Conservation (phyloP, 148 eudicot species). For the Cornus kousa region DNA sequence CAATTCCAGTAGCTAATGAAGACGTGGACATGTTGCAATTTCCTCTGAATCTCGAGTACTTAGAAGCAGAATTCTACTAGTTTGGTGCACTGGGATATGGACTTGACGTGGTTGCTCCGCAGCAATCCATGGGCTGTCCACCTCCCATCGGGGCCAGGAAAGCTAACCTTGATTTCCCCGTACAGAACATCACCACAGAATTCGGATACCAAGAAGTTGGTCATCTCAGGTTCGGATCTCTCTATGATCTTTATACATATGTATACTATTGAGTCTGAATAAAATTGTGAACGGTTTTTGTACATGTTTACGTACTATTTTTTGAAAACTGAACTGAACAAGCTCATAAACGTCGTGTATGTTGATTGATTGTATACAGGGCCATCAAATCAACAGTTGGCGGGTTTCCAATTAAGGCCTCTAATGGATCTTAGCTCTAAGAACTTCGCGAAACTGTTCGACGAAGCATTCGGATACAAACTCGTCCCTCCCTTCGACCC, state of each 20-base stretch:
- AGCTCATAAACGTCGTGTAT: no score
- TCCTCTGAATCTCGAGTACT: constrained; percentile 62
- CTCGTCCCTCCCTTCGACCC: constrained; percentile 75
- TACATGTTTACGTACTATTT: no score
- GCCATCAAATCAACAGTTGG: constrained; percentile 55
- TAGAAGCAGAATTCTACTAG: constrained; percentile 64
- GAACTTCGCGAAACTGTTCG: constrained; percentile 45
- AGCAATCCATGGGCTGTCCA: constrained; percentile 56
- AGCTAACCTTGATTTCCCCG: constrained; percentile 64
- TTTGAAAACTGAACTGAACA: no score
- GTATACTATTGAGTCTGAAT: no score
- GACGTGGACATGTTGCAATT: constrained; percentile 56
- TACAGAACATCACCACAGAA: constrained; percentile 35
- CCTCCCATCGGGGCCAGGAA: constrained; percentile 71
- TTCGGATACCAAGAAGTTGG: constrained; percentile 74
- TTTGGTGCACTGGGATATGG: constrained; percentile 65
- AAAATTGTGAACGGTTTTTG: no score
- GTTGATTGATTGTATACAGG: constrained; percentile 27
- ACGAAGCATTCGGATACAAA: constrained; percentile 51
- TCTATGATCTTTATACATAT: no score
- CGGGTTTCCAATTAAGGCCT: constrained; percentile 72
- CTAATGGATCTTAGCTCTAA: constrained; percentile 48
- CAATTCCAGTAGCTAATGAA: constrained; percentile 32
- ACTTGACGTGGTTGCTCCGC: constrained; percentile 58
- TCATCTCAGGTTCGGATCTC: constrained; percentile 53